A percentile compares a stretch with the other conserved stretches of the same genome.
phyloP scores from a whole-genome alignment of 1,284 basidiomycete species.

The Boletus sp. region DNA sequence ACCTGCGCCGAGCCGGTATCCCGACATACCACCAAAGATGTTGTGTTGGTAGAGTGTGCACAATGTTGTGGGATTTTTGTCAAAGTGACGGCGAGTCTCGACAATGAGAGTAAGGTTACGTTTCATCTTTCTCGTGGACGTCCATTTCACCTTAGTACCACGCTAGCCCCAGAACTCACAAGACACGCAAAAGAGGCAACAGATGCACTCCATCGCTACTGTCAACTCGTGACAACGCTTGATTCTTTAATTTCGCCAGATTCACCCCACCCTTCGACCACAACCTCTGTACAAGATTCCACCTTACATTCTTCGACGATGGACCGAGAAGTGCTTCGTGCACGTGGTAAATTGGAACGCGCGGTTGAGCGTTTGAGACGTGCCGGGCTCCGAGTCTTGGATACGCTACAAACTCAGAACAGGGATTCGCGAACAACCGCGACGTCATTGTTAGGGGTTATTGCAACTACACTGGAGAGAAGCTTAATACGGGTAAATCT shows the following conservation, averaged over 20 bases:
- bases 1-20: background rate
- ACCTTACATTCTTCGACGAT: background rate
- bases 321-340: conserved; percentile 39
- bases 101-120: conserved; percentile 20
- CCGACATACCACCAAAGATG: conserved; percentile 13
- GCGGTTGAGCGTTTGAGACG: conserved; percentile 64
- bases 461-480: conserved; percentile 26
- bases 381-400: conserved; percentile 49
- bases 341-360: conserved; percentile 57
- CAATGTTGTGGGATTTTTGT: conserved; percentile 48
- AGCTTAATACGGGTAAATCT: conserved; percentile 36
- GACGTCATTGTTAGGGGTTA: conserved; percentile 28
- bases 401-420: conserved; percentile 30
- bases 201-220: conserved; percentile 23
- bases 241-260: conserved; percentile 12
- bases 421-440: conserved; percentile 11
- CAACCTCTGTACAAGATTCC: background rate
- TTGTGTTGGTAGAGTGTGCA: conserved; percentile 41
- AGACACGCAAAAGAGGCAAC: conserved; percentile 30
- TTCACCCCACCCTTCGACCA: conserved; percentile 3
- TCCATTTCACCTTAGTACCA: background rate
- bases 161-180: conserved; percentile 25
- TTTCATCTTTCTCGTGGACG: background rate
- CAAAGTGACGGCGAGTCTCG: conserved; percentile 43
- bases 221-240: conserved; percentile 21